Base-by-base conservation (phyloP, 2,329 filamentous ascomycete species). In the Fulvia fulva region DNA sequence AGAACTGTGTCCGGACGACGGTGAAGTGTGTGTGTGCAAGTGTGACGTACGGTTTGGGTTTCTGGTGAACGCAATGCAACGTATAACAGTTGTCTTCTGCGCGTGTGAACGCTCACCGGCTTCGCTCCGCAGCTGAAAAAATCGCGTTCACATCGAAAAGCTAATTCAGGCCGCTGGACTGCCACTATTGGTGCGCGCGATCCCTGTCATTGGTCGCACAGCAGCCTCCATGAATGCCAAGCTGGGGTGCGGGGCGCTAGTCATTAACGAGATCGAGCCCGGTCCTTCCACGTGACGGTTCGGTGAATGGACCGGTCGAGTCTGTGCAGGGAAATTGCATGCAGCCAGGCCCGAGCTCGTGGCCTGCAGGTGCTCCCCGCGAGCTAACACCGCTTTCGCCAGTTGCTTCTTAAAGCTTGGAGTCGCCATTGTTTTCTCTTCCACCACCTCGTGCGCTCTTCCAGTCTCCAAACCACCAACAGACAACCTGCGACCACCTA, bases 361-460 rank as follows among this genome's bases (percentile, higher is more conserved):
- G 37, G 37, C 45, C 14, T 49, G 45, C 45, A 49, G 45, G 6
- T 49, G 45, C 47, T 28, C 26, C 47, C 23, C 26, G 23, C 22
- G 25, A 47, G 44, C 44, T 47, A 47, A 19, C 37, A n/a, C 37
- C 37, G 37, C 37, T 41, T 47, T 23, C 22, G 44, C 25, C 22
- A 23, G 22, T 4, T 50, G n/a, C 47, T 45, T 51, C 26, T 55
- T 55, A 55, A 56, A 44, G 23, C 32, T 45, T 47, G 32, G 22
- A n/a, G 45, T 30, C 47, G 44, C 45, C 45, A 50, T 51, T 51
- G 23, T 32, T 44, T 34, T 49, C 26, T 28, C 30, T 34, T 49
- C 26, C 21, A 7, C 45, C 37, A 41, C 22, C 55, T 57, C 55
- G 55, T 30, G 49, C 37, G 41, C 55, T 43, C 43, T n/a, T 41